Conservation (phyloP, 192 early-diverging fungal genomes). For the Umbelopsis ramanniana region DNA sequence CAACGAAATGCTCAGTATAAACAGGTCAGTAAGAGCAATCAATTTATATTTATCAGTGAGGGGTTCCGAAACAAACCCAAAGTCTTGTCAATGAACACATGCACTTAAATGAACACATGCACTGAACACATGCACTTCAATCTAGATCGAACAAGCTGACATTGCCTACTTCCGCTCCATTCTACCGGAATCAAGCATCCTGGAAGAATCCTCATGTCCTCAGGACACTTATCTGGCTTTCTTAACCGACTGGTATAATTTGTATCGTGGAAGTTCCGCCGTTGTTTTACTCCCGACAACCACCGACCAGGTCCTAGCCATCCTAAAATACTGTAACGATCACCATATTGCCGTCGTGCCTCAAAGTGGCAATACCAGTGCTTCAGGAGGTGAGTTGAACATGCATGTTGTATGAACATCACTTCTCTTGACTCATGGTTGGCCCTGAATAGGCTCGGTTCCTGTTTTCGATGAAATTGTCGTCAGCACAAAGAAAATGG, state of each 20-base stretch:
- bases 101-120: not conserved
- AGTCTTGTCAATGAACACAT: too few species aligned
- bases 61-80: too few species aligned
- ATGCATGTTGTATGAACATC: too few species aligned
- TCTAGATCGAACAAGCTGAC: slow-evolving; percentile 54
- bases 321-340: slow-evolving; percentile 83
- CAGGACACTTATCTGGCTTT: slow-evolving; percentile 59
- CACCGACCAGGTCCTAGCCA: slow-evolving; percentile 72
- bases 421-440: not conserved
- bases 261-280: slow-evolving; percentile 77
- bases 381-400: slow-evolving; percentile 60
- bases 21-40: too few species aligned
- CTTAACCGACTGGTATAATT: slow-evolving; percentile 87
- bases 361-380: slow-evolving; percentile 93
- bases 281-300: slow-evolving; percentile 82
- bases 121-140: too few species aligned
- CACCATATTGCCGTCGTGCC: slow-evolving; percentile 87
- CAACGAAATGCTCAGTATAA: slow-evolving; percentile 43
- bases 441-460: slow-evolving; percentile 72
- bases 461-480: slow-evolving; percentile 95
- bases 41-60: too few species aligned
- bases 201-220: slow-evolving; percentile 17
- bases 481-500: slow-evolving; percentile 75
- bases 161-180: slow-evolving; percentile 58
- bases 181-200: slow-evolving; percentile 16